These are phyloP conservation scores for Viridothelium virens DNA, from an alignment of 495 filamentous ascomycete species.

Conservation along the genomic window DNA sequence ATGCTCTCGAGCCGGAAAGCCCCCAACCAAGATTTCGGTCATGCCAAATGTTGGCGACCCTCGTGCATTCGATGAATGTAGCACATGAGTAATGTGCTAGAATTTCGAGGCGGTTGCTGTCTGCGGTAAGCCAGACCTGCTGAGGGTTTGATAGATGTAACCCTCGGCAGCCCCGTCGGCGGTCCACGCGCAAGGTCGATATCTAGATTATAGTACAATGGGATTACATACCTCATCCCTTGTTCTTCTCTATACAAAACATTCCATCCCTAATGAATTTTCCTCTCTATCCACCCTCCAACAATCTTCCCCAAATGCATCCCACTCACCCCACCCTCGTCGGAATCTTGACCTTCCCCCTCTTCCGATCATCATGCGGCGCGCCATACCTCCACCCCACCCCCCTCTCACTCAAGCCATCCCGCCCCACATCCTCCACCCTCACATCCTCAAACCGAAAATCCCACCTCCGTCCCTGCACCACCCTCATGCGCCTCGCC, in stretches of 20 bases:
- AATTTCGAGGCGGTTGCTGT: too few species aligned
- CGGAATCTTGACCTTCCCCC: constrained; percentile 65
- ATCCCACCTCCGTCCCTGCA: constrained; percentile 58
- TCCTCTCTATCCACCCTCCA: too few species aligned
- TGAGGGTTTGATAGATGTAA: too few species aligned
- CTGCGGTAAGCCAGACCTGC: too few species aligned
- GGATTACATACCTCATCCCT: background rate
- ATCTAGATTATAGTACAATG: background rate
- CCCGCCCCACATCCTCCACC: constrained; percentile 49
- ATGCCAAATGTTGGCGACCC: too few species aligned
- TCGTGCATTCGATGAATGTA: too few species aligned
- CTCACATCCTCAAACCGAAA: constrained; percentile 69
- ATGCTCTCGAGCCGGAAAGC: too few species aligned
- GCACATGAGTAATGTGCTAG: too few species aligned
- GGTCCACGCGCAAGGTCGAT: background rate
- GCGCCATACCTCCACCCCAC: constrained; percentile 61
- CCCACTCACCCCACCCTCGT: constrained; percentile 44
- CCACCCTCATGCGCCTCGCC: constrained; percentile 36
- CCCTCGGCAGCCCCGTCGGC: too few species aligned
- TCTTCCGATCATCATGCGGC: constrained; percentile 62
- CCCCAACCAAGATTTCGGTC: too few species aligned
- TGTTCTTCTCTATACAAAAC: too few species aligned
- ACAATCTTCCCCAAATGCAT: too few species aligned
- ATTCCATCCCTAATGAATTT: background rate
- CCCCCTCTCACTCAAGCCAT: constrained; percentile 36